A percentile compares a stretch with the other conserved stretches of the same genome.
Conservation (phyloP, 495 filamentous ascomycete species). For the Aspergillus homomorphus region DNA sequence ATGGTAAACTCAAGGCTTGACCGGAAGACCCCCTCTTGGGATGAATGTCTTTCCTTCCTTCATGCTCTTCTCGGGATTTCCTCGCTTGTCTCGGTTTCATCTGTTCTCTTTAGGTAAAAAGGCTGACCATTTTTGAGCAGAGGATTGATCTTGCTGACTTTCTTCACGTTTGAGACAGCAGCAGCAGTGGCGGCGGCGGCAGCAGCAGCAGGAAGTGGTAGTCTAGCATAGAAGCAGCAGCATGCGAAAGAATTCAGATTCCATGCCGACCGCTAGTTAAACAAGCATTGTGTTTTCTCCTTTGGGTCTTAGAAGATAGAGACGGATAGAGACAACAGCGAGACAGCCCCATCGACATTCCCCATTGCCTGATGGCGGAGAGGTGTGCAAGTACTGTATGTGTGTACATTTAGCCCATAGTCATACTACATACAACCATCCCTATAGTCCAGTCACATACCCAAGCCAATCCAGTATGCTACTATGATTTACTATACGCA, state of each 20-base stretch:
- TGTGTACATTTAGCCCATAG: background rate
- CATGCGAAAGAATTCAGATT: background rate
- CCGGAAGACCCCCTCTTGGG: background rate
- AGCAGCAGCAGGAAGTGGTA: too few relatives aligned
- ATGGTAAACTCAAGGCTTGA: background rate
- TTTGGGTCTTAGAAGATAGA: background rate
- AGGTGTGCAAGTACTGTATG: background rate
- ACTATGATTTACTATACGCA: background rate
- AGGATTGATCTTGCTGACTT: background rate
- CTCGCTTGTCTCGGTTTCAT: slow-evolving; percentile 8
- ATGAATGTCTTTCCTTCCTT: background rate
- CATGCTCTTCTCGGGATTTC: background rate
- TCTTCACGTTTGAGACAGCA: background rate
- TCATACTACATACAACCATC: background rate
- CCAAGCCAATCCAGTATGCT: background rate
- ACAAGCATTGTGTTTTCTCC: background rate
- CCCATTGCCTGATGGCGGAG: background rate
- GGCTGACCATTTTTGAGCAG: background rate
- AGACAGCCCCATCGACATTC: background rate
- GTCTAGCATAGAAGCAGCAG: background rate
- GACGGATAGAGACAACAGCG: background rate
- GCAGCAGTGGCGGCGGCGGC: too few relatives aligned
- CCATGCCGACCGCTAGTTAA: background rate
- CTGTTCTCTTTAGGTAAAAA: background rate
- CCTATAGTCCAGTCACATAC: background rate